Evolutionary conservation across 305 asterid species (phyloP).

Genomic region (Andrographis paniculata): DNA sequence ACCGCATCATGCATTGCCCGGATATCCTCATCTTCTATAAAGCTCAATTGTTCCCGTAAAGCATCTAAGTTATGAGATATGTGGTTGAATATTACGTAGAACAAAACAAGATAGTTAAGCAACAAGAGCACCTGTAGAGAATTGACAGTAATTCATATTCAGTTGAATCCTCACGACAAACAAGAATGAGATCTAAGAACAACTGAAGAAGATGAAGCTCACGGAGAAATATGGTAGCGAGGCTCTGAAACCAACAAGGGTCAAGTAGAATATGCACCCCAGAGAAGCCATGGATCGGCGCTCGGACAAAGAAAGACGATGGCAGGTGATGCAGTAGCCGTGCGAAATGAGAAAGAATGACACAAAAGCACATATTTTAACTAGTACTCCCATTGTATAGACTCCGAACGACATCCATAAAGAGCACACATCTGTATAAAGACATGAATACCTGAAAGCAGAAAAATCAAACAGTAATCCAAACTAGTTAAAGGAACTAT

Average conservation of each 20-base stretch:
- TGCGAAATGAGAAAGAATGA: slow-evolving; percentile 71
- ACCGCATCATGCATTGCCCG: slow-evolving; percentile 70
- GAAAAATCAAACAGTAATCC: not conserved
- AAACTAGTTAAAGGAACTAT: not conserved
- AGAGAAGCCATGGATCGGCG: slow-evolving; percentile 57
- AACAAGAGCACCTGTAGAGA: slow-evolving; percentile 44
- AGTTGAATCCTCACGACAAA: not conserved
- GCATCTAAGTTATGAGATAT: slow-evolving; percentile 50
- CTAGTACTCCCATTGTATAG: slow-evolving; percentile 63
- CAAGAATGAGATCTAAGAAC: not conserved
- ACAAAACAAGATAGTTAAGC: slow-evolving; percentile 43
- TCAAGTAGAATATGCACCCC: slow-evolving; percentile 62
- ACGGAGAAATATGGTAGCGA: slow-evolving; percentile 79
- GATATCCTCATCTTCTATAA: slow-evolving; percentile 60
- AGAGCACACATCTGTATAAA: slow-evolving; percentile 51
- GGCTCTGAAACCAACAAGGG: slow-evolving; percentile 80
- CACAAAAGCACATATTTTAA: slow-evolving; percentile 54
- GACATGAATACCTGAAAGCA: slow-evolving; percentile 65
- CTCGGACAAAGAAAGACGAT: slow-evolving; percentile 60
- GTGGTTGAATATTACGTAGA: slow-evolving; percentile 59
- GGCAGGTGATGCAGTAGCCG: slow-evolving; percentile 79
- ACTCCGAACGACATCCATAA: slow-evolving; percentile 93
- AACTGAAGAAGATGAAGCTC: slow-evolving; percentile 24
- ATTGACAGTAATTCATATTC: not conserved
- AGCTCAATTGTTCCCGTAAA: slow-evolving; percentile 60